A percentile compares a stretch with the other conserved stretches of the same genome.
phyloP scores from a whole-genome alignment of 2,329 filamentous ascomycete species.

The Aspergillus ibericus region DNA sequence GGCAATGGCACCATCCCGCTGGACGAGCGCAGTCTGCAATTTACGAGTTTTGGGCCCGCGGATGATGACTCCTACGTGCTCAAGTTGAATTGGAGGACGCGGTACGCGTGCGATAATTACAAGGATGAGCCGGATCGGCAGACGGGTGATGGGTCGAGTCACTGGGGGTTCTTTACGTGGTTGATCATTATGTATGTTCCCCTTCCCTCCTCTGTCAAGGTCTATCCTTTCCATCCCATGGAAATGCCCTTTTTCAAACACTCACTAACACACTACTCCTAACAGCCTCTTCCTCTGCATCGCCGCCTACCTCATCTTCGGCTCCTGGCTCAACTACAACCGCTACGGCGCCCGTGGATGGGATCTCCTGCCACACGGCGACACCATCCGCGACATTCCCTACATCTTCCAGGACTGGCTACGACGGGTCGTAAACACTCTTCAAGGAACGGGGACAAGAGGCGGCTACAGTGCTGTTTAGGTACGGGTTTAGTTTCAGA shows the following conservation, averaged over 20 bases:
- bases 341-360: constrained; percentile 92
- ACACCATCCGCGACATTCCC: constrained; percentile 86
- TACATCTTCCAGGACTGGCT: constrained; percentile 90
- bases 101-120: constrained; percentile 74
- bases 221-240: background rate
- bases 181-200: constrained; percentile 80
- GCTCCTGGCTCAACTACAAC: constrained; percentile 98
- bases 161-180: constrained; percentile 98
- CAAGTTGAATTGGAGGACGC: constrained; percentile 80
- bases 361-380: constrained; percentile 90
- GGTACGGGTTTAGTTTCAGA: background rate
- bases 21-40: constrained; percentile 64
- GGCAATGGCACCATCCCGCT: constrained; percentile 14
- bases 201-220: constrained; percentile 3
- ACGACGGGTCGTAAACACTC: constrained; percentile 73
- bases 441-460: constrained; percentile 79
- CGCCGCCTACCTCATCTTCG: constrained; percentile 92
- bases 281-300: constrained; percentile 76
- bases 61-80: constrained; percentile 64
- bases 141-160: constrained; percentile 44
- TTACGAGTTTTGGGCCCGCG: constrained; percentile 68
- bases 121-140: constrained; percentile 36
- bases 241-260: background rate
- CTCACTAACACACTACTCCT: background rate
- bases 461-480: constrained; percentile 94